These are phyloP conservation scores for Sporothrix variecibatus DNA, from an alignment of 2,329 filamentous ascomycete species.

Conservation along the genomic window DNA sequence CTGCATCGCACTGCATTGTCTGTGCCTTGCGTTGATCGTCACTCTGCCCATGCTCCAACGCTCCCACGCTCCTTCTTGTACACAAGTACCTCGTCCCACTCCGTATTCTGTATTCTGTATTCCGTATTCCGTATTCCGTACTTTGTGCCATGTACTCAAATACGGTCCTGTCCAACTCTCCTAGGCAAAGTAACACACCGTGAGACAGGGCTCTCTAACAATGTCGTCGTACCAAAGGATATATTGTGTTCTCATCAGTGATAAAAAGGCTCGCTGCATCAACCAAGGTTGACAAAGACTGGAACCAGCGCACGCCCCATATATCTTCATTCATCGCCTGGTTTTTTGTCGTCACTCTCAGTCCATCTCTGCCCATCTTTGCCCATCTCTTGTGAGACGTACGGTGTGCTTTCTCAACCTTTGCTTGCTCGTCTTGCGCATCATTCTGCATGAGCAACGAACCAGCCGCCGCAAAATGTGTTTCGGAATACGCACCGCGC, in stretches of 20 bases:
- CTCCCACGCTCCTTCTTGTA: not conserved
- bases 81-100: not conserved
- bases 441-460: conserved; percentile 3
- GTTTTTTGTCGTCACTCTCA: not conserved
- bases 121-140: not conserved
- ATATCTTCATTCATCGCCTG: not conserved
- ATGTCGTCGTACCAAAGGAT: not conserved
- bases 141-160: not conserved
- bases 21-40: conserved; percentile 18
- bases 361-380: not conserved
- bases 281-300: not conserved
- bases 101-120: not conserved
- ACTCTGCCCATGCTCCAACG: not conserved
- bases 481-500: conserved; percentile 4
- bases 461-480: not conserved
- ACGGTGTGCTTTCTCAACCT: not conserved
- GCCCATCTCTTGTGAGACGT: not conserved
- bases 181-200: not conserved
- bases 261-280: not conserved
- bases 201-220: not conserved
- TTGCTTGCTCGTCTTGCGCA: not conserved
- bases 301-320: conserved; percentile 13
- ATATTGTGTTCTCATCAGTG: not conserved
- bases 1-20: conserved; percentile 9
- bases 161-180: not conserved